These are phyloP conservation scores for Tricholoma sp. DNA, from an alignment of 768 basidiomycete genomes.

Conservation along the genomic window DNA sequence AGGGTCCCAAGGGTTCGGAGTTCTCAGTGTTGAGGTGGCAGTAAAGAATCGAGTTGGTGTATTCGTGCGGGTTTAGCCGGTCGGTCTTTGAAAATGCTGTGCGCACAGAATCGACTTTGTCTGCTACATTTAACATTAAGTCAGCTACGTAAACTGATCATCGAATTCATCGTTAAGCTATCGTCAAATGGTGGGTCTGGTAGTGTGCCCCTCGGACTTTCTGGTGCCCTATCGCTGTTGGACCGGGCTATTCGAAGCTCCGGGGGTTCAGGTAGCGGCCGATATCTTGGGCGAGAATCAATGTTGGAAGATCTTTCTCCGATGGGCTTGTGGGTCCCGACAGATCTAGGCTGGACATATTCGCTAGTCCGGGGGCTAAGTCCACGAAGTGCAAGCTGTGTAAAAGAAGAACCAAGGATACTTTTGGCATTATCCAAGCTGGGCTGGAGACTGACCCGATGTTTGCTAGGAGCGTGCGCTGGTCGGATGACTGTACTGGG, in stretches of 20 bases:
- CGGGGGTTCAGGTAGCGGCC: background rate
- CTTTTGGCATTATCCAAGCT: slow-evolving; percentile 16
- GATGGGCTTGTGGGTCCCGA: background rate
- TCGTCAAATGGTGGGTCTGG: background rate
- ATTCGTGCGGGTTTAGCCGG: too few relatives aligned
- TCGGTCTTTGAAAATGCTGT: too few relatives aligned
- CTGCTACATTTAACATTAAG: too few relatives aligned
- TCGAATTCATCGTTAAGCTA: too few relatives aligned
- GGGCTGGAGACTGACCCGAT: slow-evolving; percentile 17
- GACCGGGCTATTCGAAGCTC: background rate
- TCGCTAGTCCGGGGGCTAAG: slow-evolving; percentile 19
- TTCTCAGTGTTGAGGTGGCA: too few relatives aligned
- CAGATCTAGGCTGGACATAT: background rate
- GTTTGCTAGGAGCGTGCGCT: slow-evolving; percentile 7
- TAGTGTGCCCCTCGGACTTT: background rate
- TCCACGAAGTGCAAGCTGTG: slow-evolving; percentile 17
- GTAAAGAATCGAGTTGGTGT: too few relatives aligned
- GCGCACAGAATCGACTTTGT: too few relatives aligned
- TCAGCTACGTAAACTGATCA: too few relatives aligned
- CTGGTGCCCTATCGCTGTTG: background rate
- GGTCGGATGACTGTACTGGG: slow-evolving; percentile 3
- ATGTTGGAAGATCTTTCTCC: background rate
- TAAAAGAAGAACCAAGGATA: slow-evolving; percentile 13
- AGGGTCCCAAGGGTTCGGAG: too few relatives aligned
- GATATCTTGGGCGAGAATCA: background rate